phyloP scores from a whole-genome alignment of 257 asterid species.

The Solanum chaucha region DNA sequence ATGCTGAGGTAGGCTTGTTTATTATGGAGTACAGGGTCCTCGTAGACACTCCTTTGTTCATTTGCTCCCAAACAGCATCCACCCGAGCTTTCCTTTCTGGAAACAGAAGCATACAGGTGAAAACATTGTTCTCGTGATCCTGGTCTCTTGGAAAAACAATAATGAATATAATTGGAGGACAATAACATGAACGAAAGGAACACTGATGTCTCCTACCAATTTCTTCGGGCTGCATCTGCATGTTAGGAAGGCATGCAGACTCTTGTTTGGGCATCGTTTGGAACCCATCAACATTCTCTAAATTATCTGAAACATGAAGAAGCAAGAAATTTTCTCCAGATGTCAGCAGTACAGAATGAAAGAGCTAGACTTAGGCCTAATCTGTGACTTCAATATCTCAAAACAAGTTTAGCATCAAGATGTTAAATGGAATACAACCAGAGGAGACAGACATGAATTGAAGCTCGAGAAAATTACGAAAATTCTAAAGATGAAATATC shows the following conservation, averaged over 20 bases:
- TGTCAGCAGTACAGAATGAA: neutral
- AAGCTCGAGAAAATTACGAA: neutral
- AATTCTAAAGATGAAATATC: neutral
- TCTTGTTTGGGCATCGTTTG: constrained; percentile 9
- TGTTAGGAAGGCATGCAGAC: constrained; percentile 1
- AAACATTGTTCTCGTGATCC: neutral
- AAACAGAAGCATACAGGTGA: neutral
- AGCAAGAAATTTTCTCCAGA: neutral
- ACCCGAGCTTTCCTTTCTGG: constrained; percentile 78
- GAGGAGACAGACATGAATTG: neutral
- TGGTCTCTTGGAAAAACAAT: neutral
- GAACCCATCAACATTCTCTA: constrained; percentile 7
- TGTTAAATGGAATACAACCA: neutral
- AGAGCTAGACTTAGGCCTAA: neutral
- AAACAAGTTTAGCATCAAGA: neutral
- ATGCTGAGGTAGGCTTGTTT: constrained; percentile 23
- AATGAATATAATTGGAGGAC: neutral
- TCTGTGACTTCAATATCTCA: neutral
- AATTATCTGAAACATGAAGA: constrained; percentile 2
- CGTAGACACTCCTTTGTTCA: constrained; percentile 76
- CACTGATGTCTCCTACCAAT: constrained; percentile 10
- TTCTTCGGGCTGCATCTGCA: constrained; percentile 15
- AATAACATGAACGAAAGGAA: neutral
- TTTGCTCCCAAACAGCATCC: constrained; percentile 86
- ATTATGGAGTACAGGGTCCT: constrained; percentile 49